These are phyloP conservation scores for Thalassiosira exigua DNA, from an alignment of 352 stramenopile genomes.

Conservation along the genomic window DNA sequence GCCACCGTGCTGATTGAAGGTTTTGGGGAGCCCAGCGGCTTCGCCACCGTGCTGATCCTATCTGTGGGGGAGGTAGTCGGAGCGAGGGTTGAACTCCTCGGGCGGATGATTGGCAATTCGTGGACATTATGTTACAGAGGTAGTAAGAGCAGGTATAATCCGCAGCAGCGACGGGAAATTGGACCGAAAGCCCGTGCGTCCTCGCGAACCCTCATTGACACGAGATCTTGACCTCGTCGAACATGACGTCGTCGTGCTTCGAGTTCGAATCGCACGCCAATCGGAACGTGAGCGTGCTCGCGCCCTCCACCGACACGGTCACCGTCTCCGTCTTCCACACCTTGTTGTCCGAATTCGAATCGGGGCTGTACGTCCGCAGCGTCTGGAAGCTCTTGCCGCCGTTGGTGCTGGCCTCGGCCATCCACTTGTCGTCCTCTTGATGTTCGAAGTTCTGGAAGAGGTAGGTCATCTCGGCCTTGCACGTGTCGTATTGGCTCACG, in stretches of 20 bases:
- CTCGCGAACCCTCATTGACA: no score
- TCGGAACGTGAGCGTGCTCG: conserved; percentile 1
- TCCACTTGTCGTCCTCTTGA: conserved; percentile 30
- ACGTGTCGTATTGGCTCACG: conserved; percentile 7
- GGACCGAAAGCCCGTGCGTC: no score
- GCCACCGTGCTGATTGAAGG: no score
- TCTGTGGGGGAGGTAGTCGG: no score
- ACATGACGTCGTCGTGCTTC: conserved; percentile 21
- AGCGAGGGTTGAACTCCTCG: no score
- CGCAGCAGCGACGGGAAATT: no score
- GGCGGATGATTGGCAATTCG: no score
- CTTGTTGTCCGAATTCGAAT: conserved; percentile 1
- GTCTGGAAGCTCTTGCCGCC: no score
- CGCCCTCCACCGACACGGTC: background rate
- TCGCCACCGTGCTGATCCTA: no score
- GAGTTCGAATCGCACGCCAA: background rate
- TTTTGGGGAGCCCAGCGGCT: no score
- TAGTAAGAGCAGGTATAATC: no score
- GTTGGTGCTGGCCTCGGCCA: conserved; percentile 18
- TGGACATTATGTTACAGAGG: no score
- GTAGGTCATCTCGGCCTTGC: conserved; percentile 32
- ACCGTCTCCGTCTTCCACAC: conserved; percentile 12
- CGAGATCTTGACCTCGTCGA: conserved; percentile 21
- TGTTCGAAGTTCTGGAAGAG: conserved; percentile 26
- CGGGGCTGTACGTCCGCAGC: conserved; percentile 2